A percentile compares a stretch with the other conserved stretches of the same genome.
Evolutionary conservation across 805 yeast species (phyloP).

Genomic region (Metschnikowia cubensis): DNA sequence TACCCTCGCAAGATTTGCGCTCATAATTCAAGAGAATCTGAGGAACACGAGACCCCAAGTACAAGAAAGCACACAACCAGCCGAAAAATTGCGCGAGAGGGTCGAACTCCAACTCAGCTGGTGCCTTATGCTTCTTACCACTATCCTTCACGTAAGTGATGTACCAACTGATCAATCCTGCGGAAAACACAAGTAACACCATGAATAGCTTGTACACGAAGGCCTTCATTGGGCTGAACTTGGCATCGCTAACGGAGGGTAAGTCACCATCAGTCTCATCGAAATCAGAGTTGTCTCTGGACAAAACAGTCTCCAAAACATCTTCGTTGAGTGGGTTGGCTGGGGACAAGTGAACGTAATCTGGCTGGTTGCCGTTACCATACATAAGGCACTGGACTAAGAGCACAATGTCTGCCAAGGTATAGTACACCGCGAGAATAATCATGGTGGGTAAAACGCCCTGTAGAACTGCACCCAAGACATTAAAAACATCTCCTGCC

Average conservation of each 20-base stretch:
- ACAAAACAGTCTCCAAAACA: slow-evolving; percentile 58
- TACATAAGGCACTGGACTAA: slow-evolving; percentile 81
- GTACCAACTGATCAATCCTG: slow-evolving; percentile 89
- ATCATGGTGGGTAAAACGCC: slow-evolving; percentile 94
- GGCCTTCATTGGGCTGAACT: slow-evolving; percentile 20
- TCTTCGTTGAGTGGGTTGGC: slow-evolving; percentile 80
- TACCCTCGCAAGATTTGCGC: slow-evolving; percentile 92
- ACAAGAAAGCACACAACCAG: slow-evolving; percentile 67
- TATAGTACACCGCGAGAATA: slow-evolving; percentile 86
- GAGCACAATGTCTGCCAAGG: slow-evolving; percentile 82
- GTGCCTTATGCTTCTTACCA: slow-evolving; percentile 29
- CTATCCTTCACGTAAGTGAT: slow-evolving; percentile 51
- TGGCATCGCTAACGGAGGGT: slow-evolving; percentile 18
- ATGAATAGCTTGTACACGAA: slow-evolving; percentile 41
- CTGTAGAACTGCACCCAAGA: slow-evolving; percentile 85
- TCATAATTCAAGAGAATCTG: slow-evolving; percentile 82
- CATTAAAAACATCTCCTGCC: slow-evolving; percentile 90
- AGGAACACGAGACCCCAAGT: slow-evolving; percentile 87
- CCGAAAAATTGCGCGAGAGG: slow-evolving; percentile 86
- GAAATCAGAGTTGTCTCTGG: slow-evolving; percentile 29
- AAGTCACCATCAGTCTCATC: slow-evolving; percentile 23
- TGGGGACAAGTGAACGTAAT: slow-evolving; percentile 78
- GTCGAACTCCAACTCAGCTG: slow-evolving; percentile 54
- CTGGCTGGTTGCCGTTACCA: slow-evolving; percentile 59
- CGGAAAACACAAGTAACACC: slow-evolving; percentile 61